These are phyloP conservation scores for Caryopteris hybrid DNA, from an alignment of 305 asterid species.

Conservation along the genomic window DNA sequence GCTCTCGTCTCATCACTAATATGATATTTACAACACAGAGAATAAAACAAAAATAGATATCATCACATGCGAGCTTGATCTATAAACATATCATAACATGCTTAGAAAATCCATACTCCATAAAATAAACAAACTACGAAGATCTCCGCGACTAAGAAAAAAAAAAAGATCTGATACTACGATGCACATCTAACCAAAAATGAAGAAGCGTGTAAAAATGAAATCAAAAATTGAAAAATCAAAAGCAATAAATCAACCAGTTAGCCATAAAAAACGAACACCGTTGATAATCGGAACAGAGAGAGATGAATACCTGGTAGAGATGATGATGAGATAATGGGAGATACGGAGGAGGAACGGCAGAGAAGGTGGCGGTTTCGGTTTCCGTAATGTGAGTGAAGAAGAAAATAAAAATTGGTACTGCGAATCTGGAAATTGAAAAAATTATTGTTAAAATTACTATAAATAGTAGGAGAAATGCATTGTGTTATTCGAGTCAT, in stretches of 20 bases:
- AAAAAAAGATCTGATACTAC: neutral
- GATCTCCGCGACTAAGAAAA: neutral
- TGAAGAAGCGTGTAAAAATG: neutral
- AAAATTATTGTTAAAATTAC: neutral
- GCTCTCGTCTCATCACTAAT: neutral
- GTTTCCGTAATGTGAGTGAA: neutral
- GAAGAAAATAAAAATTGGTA: neutral
- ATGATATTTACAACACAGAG: neutral
- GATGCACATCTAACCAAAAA: neutral
- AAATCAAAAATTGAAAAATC: no score
- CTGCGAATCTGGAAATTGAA: neutral
- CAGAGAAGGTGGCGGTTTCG: neutral
- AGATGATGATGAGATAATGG: conserved; percentile 19
- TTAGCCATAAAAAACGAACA: neutral
- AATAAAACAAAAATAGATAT: neutral
- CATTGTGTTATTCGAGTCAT: neutral
- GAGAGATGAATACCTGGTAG: conserved; percentile 16
- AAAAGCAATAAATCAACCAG: neutral
- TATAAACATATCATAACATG: neutral
- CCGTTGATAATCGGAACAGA: neutral
- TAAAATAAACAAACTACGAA: neutral
- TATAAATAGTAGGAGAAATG: neutral
- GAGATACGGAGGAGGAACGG: conserved; percentile 4
- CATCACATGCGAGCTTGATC: neutral
- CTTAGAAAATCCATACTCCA: neutral